A percentile compares a stretch with the other conserved stretches of the same genome.
Conservation (phyloP, 129 eudicot genomes). For the Escallonia rubra region DNA sequence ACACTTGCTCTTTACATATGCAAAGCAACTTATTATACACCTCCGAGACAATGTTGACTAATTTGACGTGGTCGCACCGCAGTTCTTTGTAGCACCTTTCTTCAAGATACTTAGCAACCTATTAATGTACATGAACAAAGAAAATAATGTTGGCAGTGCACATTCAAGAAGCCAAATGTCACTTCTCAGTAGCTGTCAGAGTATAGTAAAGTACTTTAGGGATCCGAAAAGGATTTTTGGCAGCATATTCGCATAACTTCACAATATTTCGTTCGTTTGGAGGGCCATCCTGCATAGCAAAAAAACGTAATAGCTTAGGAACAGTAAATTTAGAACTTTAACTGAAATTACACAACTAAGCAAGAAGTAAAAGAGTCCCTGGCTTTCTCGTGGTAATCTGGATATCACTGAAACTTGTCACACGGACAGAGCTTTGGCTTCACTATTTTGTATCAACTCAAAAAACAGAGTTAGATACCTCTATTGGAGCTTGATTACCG, state of each 20-base stretch:
- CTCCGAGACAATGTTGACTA: constrained; percentile 53
- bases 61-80: constrained; percentile 56
- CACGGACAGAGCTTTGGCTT: too few species aligned
- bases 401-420: too few species aligned
- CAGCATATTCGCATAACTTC: constrained; percentile 95
- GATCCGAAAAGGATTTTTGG: constrained; percentile 86
- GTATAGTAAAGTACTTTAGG: constrained; percentile 53
- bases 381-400: too few species aligned
- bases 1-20: constrained; percentile 86
- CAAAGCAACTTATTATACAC: constrained; percentile 73
- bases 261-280: constrained; percentile 70
- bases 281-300: constrained; percentile 59
- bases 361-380: too few species aligned
- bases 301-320: too few species aligned
- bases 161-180: not conserved
- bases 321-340: too few species aligned
- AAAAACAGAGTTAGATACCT: too few species aligned
- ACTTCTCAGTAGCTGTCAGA: not conserved
- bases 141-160: not conserved
- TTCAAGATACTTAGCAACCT: constrained; percentile 94
- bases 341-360: too few species aligned
- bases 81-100: constrained; percentile 92
- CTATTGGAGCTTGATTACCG: too few species aligned
- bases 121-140: constrained; percentile 5
- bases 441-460: too few species aligned